Evolutionary conservation across 1,284 basidiomycete genomes (phyloP).

Genomic region (Fistulina hepatica): DNA sequence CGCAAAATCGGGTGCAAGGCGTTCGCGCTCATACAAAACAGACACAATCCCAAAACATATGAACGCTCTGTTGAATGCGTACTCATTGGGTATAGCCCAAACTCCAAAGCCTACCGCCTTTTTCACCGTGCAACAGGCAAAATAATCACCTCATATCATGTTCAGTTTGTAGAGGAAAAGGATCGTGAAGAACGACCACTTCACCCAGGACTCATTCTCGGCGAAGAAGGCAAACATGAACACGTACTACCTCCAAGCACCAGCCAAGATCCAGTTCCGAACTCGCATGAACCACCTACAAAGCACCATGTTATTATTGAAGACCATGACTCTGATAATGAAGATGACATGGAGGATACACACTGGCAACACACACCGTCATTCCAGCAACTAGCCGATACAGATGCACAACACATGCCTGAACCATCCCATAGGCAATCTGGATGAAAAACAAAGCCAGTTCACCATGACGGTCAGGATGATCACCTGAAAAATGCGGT

Average conservation of each 20-base stretch:
- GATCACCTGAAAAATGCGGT: conserved; percentile 1
- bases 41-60: conserved; percentile 17
- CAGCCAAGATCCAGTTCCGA: no score
- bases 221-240: no score
- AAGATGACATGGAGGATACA: not conserved
- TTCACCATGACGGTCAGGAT: not conserved
- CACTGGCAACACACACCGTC: not conserved
- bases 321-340: not conserved
- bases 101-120: conserved; percentile 14
- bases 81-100: conserved; percentile 12
- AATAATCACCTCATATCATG: conserved; percentile 11
- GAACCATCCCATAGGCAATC: conserved; percentile 7
- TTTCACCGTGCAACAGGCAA: conserved; percentile 7
- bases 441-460: conserved; percentile 2
- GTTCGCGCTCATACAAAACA: conserved; percentile 22
- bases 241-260: no score
- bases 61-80: conserved; percentile 12
- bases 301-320: conserved; percentile 1
- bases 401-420: not conserved
- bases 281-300: no score
- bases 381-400: conserved; percentile 15
- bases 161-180: conserved; percentile 13
- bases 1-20: conserved; percentile 22
- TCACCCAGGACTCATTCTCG: no score
- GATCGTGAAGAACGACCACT: conserved; percentile 2